Conservation (phyloP, 805 yeast species). For the Starmera dryadoides region DNA sequence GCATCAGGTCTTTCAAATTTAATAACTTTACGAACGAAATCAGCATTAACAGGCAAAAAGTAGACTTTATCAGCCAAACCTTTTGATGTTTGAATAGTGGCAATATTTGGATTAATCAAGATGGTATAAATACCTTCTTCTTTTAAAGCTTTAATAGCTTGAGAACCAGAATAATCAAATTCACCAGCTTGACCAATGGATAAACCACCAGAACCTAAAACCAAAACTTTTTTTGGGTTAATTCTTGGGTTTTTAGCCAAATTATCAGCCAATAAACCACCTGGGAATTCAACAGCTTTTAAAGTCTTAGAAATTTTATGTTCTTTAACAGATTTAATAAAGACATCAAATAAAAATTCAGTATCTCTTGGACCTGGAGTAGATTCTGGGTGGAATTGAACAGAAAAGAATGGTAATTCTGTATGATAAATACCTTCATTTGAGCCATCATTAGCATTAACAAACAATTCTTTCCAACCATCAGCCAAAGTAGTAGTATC, state of each 20-base stretch:
- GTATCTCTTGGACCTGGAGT: slow-evolving; percentile 99
- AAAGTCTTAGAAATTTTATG: slow-evolving; percentile 46
- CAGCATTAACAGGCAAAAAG: slow-evolving; percentile 96
- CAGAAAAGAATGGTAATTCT: slow-evolving; percentile 86
- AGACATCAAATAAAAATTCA: slow-evolving; percentile 91
- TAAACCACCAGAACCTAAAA: slow-evolving; percentile 96
- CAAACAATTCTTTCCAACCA: slow-evolving; percentile 93
- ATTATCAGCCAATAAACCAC: slow-evolving; percentile 73
- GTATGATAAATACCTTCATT: slow-evolving; percentile 97
- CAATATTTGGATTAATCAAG: slow-evolving; percentile 94
- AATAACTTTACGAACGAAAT: slow-evolving; percentile 92
- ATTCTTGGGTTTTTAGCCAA: slow-evolving; percentile 69
- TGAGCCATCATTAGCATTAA: slow-evolving; percentile 93
- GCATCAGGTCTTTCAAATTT: slow-evolving; percentile 95
- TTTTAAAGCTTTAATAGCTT: slow-evolving; percentile 96
- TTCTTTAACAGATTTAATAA: slow-evolving; percentile 70
- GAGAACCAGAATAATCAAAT: slow-evolving; percentile 97
- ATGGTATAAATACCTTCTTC: slow-evolving; percentile 97
- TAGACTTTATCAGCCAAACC: slow-evolving; percentile 98
- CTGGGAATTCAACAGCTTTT: slow-evolving; percentile 84
- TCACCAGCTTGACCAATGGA: slow-evolving; percentile 99
- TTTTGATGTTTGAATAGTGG: slow-evolving; percentile 96
- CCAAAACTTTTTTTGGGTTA: slow-evolving; percentile 84
- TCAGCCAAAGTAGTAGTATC: slow-evolving; percentile 64
- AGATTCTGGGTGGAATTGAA: slow-evolving; percentile 98